A percentile compares a stretch with the other conserved stretches of the same genome.
phyloP scores from a whole-genome alignment of 139 green algal species.

The Chlamydomonas schloesseri region DNA sequence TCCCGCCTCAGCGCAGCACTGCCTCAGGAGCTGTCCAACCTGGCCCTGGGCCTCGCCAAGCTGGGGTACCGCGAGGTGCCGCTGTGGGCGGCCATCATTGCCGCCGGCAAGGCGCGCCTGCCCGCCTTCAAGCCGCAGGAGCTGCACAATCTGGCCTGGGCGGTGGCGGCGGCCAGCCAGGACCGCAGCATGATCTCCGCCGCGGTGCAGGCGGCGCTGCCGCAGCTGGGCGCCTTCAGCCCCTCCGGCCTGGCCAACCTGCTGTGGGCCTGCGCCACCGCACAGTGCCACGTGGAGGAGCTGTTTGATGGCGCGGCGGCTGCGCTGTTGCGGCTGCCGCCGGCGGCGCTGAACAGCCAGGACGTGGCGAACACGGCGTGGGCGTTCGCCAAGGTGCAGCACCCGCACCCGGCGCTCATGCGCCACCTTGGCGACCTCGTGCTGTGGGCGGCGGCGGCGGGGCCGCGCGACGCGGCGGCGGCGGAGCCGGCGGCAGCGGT shows the following conservation, averaged over 20 bases:
- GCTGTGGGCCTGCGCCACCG: slow-evolving; percentile 32
- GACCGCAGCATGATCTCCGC: slow-evolving; percentile 40
- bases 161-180: slow-evolving; percentile 30
- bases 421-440: background rate
- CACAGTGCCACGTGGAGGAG: slow-evolving; percentile 14
- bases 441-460: background rate
- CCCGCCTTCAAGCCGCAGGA: slow-evolving; percentile 50
- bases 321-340: slow-evolving; percentile 32
- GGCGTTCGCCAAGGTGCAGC: slow-evolving; percentile 61
- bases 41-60: slow-evolving; percentile 57
- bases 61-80: slow-evolving; percentile 25
- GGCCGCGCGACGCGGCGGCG: no score
- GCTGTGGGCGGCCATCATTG: slow-evolving; percentile 27
- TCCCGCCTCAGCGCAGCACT: slow-evolving; percentile 31
- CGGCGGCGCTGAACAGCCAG: slow-evolving; percentile 34
- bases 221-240: slow-evolving; percentile 23
- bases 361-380: slow-evolving; percentile 59
- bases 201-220: slow-evolving; percentile 14
- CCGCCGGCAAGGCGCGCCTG: background rate
- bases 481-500: no score
- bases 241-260: slow-evolving; percentile 47
- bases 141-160: slow-evolving; percentile 48
- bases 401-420: slow-evolving; percentile 1
- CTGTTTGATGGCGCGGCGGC: slow-evolving; percentile 28
- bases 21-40: slow-evolving; percentile 69